A percentile compares a stretch with the other conserved stretches of the same genome.
Evolutionary conservation across 306 rosid genomes (phyloP).

Genomic region (Begonia masoniana): DNA sequence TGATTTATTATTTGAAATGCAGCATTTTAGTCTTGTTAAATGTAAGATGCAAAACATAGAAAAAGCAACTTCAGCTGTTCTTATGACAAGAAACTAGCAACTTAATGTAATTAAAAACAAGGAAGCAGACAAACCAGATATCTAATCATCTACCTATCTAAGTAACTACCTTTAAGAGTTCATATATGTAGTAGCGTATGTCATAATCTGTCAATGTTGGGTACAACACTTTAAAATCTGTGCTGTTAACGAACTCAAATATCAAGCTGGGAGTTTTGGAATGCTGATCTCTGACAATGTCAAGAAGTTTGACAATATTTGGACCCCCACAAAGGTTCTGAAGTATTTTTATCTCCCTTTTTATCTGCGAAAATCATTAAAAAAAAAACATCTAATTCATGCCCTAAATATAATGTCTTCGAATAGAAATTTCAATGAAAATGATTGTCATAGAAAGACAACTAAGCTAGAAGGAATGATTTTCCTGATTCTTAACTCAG

Average conservation of each 20-base stretch:
- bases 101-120: no score
- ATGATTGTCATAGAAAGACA: no score
- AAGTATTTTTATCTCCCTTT: constrained; percentile 34
- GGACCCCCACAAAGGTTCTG: constrained; percentile 40
- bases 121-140: not conserved
- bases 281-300: constrained; percentile 30
- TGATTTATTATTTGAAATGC: no score
- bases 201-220: constrained; percentile 34
- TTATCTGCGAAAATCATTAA: constrained; percentile 16
- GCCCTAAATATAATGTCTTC: no score
- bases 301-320: constrained; percentile 31
- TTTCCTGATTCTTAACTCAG: no score
- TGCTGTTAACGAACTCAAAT: constrained; percentile 31
- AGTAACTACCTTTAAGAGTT: constrained; percentile 24
- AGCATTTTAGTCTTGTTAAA: no score
- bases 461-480: no score
- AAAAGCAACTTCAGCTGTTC: no score
- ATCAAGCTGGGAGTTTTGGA: constrained; percentile 35
- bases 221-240: constrained; percentile 30
- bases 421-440: no score
- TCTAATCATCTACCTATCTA: not conserved
- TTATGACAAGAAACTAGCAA: no score
- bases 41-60: no score
- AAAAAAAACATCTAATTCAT: not conserved
- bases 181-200: constrained; percentile 35